A percentile compares a stretch with the other conserved stretches of the same genome.
phyloP scores from a whole-genome alignment of 345 rosid species.

The Murraya koenigii region DNA sequence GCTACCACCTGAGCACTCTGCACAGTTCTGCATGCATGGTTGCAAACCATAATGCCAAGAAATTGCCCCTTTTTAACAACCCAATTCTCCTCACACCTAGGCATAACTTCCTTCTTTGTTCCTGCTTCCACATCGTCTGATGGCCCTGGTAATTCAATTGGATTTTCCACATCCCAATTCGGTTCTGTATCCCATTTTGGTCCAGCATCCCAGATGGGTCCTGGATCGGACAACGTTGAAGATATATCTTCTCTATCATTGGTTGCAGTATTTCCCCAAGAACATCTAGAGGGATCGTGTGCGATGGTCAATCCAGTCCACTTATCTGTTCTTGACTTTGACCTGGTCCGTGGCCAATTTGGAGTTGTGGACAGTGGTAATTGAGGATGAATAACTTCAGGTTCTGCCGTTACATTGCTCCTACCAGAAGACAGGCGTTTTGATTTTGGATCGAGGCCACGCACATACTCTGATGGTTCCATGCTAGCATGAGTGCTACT shows the following conservation, averaged over 20 bases:
- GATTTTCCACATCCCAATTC: constrained; percentile 77
- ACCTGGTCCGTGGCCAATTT: constrained; percentile 96
- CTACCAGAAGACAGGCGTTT: constrained; percentile 85
- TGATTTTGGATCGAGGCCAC: constrained; percentile 86
- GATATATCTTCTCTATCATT: constrained; percentile 94
- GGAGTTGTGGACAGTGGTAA: constrained; percentile 77
- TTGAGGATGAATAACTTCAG: constrained; percentile 92
- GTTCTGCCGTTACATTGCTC: constrained; percentile 62
- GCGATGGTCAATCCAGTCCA: constrained; percentile 75
- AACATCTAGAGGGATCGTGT: constrained; percentile 68
- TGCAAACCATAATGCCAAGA: constrained; percentile 91
- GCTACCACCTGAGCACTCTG: constrained; percentile 97
- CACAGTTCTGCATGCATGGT: constrained; percentile 94
- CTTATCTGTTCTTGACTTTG: constrained; percentile 86
- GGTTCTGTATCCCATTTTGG: constrained; percentile 91
- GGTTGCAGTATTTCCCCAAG: constrained; percentile 74
- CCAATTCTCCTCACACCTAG: constrained; percentile 74
- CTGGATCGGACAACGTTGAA: constrained; percentile 94
- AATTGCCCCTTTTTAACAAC: constrained; percentile 71
- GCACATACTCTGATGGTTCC: constrained; percentile 93
- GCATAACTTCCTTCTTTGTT: constrained; percentile 46
- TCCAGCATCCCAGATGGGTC: constrained; percentile 98
- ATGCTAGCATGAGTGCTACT: constrained; percentile 77
- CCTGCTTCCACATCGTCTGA: constrained; percentile 68
- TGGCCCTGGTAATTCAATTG: constrained; percentile 87